These are phyloP conservation scores for Cupressus sempervirens DNA, from an alignment of 75 land plant species.

Conservation along the genomic window DNA sequence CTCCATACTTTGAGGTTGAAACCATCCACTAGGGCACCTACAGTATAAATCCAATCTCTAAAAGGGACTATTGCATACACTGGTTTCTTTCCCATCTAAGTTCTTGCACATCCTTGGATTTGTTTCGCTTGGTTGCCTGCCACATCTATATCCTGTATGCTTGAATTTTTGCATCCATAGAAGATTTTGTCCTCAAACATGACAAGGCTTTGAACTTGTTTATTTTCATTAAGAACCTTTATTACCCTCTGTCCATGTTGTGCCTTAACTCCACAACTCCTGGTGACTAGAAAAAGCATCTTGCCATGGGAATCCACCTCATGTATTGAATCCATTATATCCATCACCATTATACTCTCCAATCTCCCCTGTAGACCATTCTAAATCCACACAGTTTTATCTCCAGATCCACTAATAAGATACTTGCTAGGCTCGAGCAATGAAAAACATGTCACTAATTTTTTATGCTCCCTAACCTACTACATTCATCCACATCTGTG, in stretches of 20 bases:
- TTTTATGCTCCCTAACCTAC: conserved; percentile 49
- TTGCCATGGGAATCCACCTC: conserved; percentile 35
- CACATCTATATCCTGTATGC: conserved; percentile 60
- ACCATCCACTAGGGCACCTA: conserved; percentile 40
- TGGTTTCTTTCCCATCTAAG: conserved; percentile 27
- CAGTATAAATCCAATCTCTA: conserved; percentile 57
- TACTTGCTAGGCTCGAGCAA: conserved; percentile 45
- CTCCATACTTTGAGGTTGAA: conserved; percentile 52
- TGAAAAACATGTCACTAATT: conserved; percentile 49
- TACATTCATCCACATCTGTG: too few species aligned
- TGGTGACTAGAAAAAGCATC: conserved; percentile 27
- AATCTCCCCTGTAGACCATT: conserved; percentile 29
- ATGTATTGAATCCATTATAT: conserved; percentile 48
- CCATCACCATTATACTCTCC: conserved; percentile 37
- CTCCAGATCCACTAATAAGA: conserved; percentile 56
- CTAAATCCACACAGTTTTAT: conserved; percentile 68
- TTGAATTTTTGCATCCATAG: conserved; percentile 58
- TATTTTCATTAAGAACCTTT: conserved; percentile 35
- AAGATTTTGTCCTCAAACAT: conserved; percentile 35
- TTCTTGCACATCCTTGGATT: conserved; percentile 38
- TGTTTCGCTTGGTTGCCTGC: conserved; percentile 14
- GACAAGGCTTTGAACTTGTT: conserved; percentile 36
- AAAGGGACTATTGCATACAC: conserved; percentile 42
- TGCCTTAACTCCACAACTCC: conserved; percentile 45
- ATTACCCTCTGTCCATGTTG: conserved; percentile 32